Base-by-base conservation (phyloP, 2,329 filamentous ascomycete genomes). In the Beauveria asiatica region DNA sequence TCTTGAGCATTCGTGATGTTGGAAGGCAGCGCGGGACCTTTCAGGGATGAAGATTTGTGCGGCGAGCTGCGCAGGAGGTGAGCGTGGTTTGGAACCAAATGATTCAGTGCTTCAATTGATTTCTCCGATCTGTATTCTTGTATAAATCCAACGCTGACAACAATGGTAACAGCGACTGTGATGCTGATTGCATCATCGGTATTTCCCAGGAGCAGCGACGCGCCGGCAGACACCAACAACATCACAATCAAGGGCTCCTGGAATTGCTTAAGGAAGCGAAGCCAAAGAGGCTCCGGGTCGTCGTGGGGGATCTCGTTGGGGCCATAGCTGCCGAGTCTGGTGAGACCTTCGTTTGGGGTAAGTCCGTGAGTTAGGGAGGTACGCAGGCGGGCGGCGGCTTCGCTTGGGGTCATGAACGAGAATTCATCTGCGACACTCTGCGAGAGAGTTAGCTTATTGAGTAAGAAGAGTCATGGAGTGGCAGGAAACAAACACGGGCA, bases 51-150 rank as follows among this genome's bases (percentile, higher is more conserved):
- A 5, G 70, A 44, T 55, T 73, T 76, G 42, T 71, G 75, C 49
- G 73, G 61, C 45, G 77, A 72, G 37, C 81, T 80, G 63, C 95
- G 87, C 62, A 99, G 90, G n/a, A 97, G 80, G 75, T 99, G 92
- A 33, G 95, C 94, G 71, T 92, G 91, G 72, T 97, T 95, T 30
- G 94, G 95, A 0, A 99, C 93, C 27, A 99, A 78, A 67, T 94
- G 90, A 70, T 89, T 97, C 66, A 99, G 78, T 21, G 94, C 94
- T 74, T 99, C 94, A 65, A 99, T 85, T 3, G 93, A 97, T 74
- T 99, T 95, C 72, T 99, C 94, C 8, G 94, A 97, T 62, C 94
- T 83, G 73, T 99, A 99, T 75, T 99, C 94, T 72, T 99, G 94
- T 57, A 97, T 85, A 67, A 99, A 99, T 2, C 93, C 94, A 46